Percentiles rank a stretch among this genome's conserved stretches.
phyloP scores from a whole-genome alignment of 805 yeast genomes.

The Suhomyces prunicola region DNA sequence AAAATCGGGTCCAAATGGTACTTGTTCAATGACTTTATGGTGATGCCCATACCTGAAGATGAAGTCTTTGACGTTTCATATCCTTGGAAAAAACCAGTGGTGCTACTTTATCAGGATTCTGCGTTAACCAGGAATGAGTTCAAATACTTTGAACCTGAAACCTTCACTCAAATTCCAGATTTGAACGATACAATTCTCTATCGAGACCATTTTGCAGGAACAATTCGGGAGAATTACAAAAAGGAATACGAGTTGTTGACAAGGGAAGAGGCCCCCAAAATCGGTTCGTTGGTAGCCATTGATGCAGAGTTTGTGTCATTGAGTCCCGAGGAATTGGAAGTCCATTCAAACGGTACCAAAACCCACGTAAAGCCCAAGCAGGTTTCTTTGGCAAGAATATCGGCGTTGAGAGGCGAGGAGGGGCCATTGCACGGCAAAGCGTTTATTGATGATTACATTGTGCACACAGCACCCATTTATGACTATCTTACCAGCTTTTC shows the following conservation, averaged over 20 bases:
- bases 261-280: slow-evolving; percentile 63
- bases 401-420: slow-evolving; percentile 72
- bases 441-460: slow-evolving; percentile 90
- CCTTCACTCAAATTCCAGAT: slow-evolving; percentile 15
- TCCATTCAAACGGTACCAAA: slow-evolving; percentile 68
- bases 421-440: slow-evolving; percentile 69
- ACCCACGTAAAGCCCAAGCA: slow-evolving; percentile 70
- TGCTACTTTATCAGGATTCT: slow-evolving; percentile 57
- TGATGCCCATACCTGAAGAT: slow-evolving; percentile 64
- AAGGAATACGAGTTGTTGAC: slow-evolving; percentile 70
- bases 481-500: slow-evolving; percentile 88
- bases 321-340: slow-evolving; percentile 74
- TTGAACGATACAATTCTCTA: slow-evolving; percentile 66
- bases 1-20: slow-evolving; percentile 63
- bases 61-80: slow-evolving; percentile 73
- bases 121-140: slow-evolving; percentile 46
- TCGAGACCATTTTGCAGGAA: slow-evolving; percentile 70
- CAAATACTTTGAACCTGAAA: slow-evolving; percentile 30
- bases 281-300: slow-evolving; percentile 81
- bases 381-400: slow-evolving; percentile 80
- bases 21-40: slow-evolving; percentile 88
- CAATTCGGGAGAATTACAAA: slow-evolving; percentile 54
- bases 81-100: slow-evolving; percentile 83
- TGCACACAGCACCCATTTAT: slow-evolving; percentile 64
- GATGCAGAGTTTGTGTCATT: slow-evolving; percentile 95